phyloP scores from a whole-genome alignment of 345 rosid species.

The Adansonia digitata region DNA sequence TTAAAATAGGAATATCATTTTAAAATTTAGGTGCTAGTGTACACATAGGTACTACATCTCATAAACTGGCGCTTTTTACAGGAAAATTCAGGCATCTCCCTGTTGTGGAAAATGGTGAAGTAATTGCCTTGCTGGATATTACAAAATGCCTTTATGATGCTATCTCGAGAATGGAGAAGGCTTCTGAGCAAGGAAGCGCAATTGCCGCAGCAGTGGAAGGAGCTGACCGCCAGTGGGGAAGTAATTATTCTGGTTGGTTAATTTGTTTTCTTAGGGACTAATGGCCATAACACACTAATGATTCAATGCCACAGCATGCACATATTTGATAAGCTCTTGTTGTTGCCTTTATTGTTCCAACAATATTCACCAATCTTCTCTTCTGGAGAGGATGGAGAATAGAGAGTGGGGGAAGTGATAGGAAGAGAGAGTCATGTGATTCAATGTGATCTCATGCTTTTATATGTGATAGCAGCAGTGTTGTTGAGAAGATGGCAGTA shows the following conservation, averaged over 20 bases:
- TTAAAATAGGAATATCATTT: neutral
- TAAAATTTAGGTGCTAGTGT: neutral
- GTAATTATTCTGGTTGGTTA: constrained; percentile 54
- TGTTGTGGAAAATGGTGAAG: constrained; percentile 98
- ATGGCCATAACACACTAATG: neutral
- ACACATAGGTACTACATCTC: neutral
- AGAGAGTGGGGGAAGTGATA: neutral
- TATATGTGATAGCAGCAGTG: neutral
- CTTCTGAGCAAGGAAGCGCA: constrained; percentile 95
- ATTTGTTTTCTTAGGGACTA: constrained; percentile 7
- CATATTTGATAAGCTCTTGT: neutral
- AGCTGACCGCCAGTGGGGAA: constrained; percentile 91
- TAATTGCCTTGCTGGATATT: constrained; percentile 90
- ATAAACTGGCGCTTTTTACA: constrained; percentile 18
- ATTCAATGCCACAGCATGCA: neutral
- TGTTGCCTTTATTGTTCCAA: neutral
- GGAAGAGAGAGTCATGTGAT: neutral
- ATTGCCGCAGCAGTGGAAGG: constrained; percentile 99
- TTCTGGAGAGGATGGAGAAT: neutral
- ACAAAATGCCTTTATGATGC: constrained; percentile 97
- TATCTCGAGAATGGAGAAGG: constrained; percentile 96
- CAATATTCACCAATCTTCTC: neutral
- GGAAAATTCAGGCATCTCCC: constrained; percentile 98
- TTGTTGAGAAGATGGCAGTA: neutral
- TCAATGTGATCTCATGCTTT: neutral